Evolutionary conservation across 2,329 filamentous ascomycete genomes (phyloP), one percentile per base, ranked within the genome.

Genomic region (Orbilia blumenaviensis): DNA sequence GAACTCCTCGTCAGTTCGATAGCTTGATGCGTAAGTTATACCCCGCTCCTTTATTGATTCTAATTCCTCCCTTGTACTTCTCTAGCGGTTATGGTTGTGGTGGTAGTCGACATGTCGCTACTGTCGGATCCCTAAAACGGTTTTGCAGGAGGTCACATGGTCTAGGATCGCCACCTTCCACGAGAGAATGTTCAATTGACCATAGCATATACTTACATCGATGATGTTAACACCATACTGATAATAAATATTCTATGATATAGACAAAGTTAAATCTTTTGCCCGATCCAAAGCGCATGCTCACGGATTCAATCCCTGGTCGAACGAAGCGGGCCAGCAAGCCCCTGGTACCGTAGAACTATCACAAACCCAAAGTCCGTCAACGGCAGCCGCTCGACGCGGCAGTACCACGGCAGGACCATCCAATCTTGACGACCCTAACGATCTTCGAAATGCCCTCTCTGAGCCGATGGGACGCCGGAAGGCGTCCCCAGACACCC

Each of bases 191-290:
- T 29, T n/a, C 32, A 29, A 44, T 42, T n/a, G 23, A 44, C 10
- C 5, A 29, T 23, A 7, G 23, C 46, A 10, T 23, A 18, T 27
- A 29, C 12, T 21, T 21, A 2, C 9, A 60, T 60, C 14, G 38
- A 12, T 34, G 25, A 5, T 4, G 2, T 18, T 44, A n/a, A n/a
- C n/a, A n/a, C n/a, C 44, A 27, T 25, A 44, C 50, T 46, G 29
- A 67, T 23, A 27, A 27, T 56, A 29, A 21, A 18, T 25, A 18
- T n/a, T 21, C 16, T 41, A 2, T 5, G 36, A 8, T 29, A 23
- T 36, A 77, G 73, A 77, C 73, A 77, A 77, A 69, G 73, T 77
- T 77, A 71, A 66, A 77, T 77, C 73, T 71, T 77, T 71, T 71
- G 73, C 73, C 61, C 63, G 73, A 77, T 77, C 73, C 66, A 77